Evolutionary conservation across 768 basidiomycete species (phyloP).

Genomic region (Leucosporidium scottii): DNA sequence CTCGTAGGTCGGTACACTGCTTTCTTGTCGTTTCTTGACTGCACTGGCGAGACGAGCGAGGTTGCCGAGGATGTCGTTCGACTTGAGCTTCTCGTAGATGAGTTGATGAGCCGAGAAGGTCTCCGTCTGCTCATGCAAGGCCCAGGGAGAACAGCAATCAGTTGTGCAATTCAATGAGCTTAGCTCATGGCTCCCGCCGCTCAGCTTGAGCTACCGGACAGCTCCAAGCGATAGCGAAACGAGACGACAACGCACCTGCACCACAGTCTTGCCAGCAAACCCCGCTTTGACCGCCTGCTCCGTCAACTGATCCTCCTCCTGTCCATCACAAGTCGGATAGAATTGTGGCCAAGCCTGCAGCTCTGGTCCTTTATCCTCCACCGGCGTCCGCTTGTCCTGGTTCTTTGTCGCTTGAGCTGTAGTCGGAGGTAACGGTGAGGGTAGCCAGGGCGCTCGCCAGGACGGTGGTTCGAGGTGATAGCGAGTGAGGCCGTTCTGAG

Average conservation of each 20-base stretch:
- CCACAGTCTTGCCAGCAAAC: slow-evolving; percentile 24
- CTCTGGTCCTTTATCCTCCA: background rate
- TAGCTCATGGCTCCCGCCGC: no score
- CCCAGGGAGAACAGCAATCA: background rate
- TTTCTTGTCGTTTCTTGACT: slow-evolving; percentile 22
- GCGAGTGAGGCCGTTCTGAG: slow-evolving; percentile 17
- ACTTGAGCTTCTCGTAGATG: slow-evolving; percentile 35
- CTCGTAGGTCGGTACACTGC: slow-evolving; percentile 23
- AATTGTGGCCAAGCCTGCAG: slow-evolving; percentile 31
- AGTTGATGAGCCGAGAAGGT: slow-evolving; percentile 37
- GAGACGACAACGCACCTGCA: slow-evolving; percentile 1
- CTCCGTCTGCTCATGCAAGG: slow-evolving; percentile 31
- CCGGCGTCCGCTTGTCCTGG: no score
- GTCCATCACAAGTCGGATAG: slow-evolving; percentile 35
- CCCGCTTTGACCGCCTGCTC: slow-evolving; percentile 36
- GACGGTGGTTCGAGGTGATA: slow-evolving; percentile 26
- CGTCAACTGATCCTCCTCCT: slow-evolving; percentile 36
- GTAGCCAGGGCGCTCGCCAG: slow-evolving; percentile 28
- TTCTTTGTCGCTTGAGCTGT: no score
- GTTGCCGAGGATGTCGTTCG: slow-evolving; percentile 20
- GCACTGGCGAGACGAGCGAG: slow-evolving; percentile 28
- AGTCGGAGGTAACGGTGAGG: background rate
- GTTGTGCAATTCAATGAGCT: no score
- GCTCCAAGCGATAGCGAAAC: background rate
- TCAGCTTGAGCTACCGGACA: background rate